Conservation (phyloP, 2,329 filamentous ascomycete genomes). For the Ophiostoma pallidulum region DNA sequence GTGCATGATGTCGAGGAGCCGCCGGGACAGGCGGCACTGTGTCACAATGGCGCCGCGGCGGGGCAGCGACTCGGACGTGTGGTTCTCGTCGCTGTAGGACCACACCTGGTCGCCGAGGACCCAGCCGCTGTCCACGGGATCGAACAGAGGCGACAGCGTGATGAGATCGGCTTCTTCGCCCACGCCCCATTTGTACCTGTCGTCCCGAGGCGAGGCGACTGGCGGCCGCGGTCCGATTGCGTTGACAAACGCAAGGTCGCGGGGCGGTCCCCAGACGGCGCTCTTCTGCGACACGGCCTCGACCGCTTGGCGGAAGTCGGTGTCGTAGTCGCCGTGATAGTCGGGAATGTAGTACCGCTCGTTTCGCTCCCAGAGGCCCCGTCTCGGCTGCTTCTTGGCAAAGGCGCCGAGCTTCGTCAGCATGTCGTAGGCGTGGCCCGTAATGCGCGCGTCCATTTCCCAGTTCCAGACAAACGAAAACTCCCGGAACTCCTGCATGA, state of each 20-base stretch:
- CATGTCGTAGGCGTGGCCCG: slow-evolving; percentile 73
- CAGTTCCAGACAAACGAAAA: slow-evolving; percentile 82
- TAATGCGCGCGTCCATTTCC: slow-evolving; percentile 75
- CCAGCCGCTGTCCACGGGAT: slow-evolving; percentile 64
- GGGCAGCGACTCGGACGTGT: slow-evolving; percentile 48
- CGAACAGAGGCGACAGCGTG: slow-evolving; percentile 70
- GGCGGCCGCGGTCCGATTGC: slow-evolving; percentile 44
- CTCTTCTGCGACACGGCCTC: slow-evolving; percentile 41
- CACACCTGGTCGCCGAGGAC: slow-evolving; percentile 59
- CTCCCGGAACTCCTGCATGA: slow-evolving; percentile 64
- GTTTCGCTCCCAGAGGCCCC: slow-evolving; percentile 64
- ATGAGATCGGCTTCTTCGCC: slow-evolving; percentile 26
- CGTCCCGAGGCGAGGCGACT: slow-evolving; percentile 16
- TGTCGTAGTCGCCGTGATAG: slow-evolving; percentile 55
- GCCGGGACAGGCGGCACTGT: slow-evolving; percentile 62
- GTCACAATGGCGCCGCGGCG: slow-evolving; percentile 71
- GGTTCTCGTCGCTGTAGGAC: slow-evolving; percentile 48
- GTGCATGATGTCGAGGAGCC: slow-evolving; percentile 67
- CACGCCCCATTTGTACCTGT: slow-evolving; percentile 24
- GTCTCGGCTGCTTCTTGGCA: slow-evolving; percentile 57
- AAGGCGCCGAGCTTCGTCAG: slow-evolving; percentile 56
- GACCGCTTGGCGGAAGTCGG: slow-evolving; percentile 56
- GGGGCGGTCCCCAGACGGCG: slow-evolving; percentile 58
- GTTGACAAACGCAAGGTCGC: slow-evolving; percentile 45
- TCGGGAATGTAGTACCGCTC: slow-evolving; percentile 65